Percentiles rank a stretch among this genome's conserved stretches.
Evolutionary conservation across 768 basidiomycete species (phyloP).

Genomic region (Boletus vermiculosoides): DNA sequence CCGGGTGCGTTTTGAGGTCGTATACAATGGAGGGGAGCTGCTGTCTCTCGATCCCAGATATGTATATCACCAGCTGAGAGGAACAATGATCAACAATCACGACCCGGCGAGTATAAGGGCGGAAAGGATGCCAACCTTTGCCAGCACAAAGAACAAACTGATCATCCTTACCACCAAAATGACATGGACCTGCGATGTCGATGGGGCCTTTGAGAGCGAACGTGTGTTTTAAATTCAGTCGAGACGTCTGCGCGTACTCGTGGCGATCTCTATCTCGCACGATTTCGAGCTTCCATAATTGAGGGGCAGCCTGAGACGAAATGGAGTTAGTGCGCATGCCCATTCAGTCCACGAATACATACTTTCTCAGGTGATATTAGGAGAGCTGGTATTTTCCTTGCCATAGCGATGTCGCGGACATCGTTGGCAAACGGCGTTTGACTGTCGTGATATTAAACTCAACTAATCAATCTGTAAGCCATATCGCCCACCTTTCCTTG

Average conservation of each 20-base stretch:
- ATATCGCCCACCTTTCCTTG: conserved; percentile 42
- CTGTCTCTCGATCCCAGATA: conserved; percentile 85
- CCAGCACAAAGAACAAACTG: conserved; percentile 77
- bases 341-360: conserved; percentile 10
- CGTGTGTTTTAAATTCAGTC: conserved; percentile 54
- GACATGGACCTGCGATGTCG: conserved; percentile 78
- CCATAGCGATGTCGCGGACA: conserved; percentile 50
- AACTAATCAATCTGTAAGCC: background rate
- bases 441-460: conserved; percentile 30
- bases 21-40: conserved; percentile 66
- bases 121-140: conserved; percentile 48
- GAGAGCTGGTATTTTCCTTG: conserved; percentile 43
- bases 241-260: conserved; percentile 32
- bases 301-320: conserved; percentile 60
- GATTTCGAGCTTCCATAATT: conserved; percentile 70
- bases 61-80: conserved; percentile 72
- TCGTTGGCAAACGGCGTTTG: conserved; percentile 57
- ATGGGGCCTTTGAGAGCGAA: conserved; percentile 68
- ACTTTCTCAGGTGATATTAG: conserved; percentile 39
- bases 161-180: conserved; percentile 78
- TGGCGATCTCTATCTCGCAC: conserved; percentile 51
- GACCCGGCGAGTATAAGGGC: background rate
- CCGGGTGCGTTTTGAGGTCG: conserved; percentile 51
- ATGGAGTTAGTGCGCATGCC: conserved; percentile 9
- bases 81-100: background rate